These are phyloP conservation scores for Epichloe glyceriae DNA, from an alignment of 2,329 filamentous ascomycete species.

Conservation along the genomic window DNA sequence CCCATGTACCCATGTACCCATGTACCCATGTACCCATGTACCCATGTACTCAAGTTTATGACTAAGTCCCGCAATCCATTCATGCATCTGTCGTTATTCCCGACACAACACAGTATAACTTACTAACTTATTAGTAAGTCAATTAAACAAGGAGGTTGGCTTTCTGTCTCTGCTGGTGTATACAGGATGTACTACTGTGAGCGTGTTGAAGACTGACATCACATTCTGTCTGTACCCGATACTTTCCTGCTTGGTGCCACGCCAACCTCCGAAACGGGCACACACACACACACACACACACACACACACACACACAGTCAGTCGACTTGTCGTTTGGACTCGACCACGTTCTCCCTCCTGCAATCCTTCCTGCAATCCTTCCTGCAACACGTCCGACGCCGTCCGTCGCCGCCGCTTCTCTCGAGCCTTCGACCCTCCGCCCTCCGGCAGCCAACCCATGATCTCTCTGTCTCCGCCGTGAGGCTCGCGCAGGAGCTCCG, in stretches of 20 bases:
- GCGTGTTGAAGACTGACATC: not conserved
- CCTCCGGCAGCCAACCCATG: slow-evolving; percentile 9
- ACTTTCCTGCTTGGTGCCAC: not conserved
- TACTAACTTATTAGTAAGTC: too few relatives aligned
- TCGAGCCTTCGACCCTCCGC: not conserved
- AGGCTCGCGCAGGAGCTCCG: slow-evolving; percentile 12
- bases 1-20: too few relatives aligned
- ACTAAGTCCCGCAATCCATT: too few relatives aligned
- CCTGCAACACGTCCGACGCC: too few relatives aligned
- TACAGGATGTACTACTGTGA: not conserved
- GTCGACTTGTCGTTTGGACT: not conserved
- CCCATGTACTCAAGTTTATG: too few relatives aligned
- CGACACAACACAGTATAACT: too few relatives aligned
- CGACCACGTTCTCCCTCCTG: not conserved
- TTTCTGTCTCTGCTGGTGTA: not conserved
- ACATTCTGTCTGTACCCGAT: not conserved
- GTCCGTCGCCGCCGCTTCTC: not conserved
- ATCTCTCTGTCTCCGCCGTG: slow-evolving; percentile 10
- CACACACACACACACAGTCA: too few relatives aligned
- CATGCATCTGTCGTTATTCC: too few relatives aligned
- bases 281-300: too few relatives aligned
- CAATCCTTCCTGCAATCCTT: too few relatives aligned
- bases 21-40: too few relatives aligned
- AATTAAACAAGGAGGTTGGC: not conserved
- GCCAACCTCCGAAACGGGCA: too few relatives aligned